Evolutionary conservation across 352 stramenopile species (phyloP), one percentile per base, ranked within the genome.

Genomic region (Phytophthora fragariae): DNA sequence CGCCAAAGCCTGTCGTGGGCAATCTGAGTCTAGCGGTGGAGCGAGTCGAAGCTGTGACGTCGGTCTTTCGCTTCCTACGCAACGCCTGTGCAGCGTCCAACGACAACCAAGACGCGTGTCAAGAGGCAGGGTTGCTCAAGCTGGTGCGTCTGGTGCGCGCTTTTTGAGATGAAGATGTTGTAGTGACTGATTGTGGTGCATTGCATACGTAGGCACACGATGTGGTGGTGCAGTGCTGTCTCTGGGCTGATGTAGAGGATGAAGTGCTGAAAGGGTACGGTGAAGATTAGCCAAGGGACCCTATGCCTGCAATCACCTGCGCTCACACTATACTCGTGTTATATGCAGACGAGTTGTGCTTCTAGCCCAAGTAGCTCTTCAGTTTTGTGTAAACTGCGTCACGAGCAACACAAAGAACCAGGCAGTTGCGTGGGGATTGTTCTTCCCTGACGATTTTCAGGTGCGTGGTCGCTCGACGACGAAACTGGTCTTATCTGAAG

Each of bases 301-400:
- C 41, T 17, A 52, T 21, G 50, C 14, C 2, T 50, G 44, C 17
- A 50, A 21, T 50, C 5, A n/a, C 4, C 44, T 50, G 50, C 41
- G n/a, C 31, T 72, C 9, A 74, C 17, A 55, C 19, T 49, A 46
- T 37, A 29, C 46, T 15, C n/a, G 24, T 67, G 52, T 61, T 11
- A 75, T 55, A 31, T 72, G 39, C 53, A 91, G 84, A 1, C 35
- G 73, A 0, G 27, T 92, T 27, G 73, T 92, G 8, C 63, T 93
- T 56, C 71, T 92, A 10, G 47, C 68, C 4, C 89, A 94, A 75
- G 83, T 94, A 5, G 80, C 79, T 14, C 78, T 96, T 9, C 89
- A 96, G 69, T 94, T 94, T 67, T 81, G 77, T 14, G 89, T 92
- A 5, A 96, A 96, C 65, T 79, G 69, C 35, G 76, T 92, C 15